phyloP scores from a whole-genome alignment of 1,139 yeast genomes.

The Scheffersomyces quercinus region DNA sequence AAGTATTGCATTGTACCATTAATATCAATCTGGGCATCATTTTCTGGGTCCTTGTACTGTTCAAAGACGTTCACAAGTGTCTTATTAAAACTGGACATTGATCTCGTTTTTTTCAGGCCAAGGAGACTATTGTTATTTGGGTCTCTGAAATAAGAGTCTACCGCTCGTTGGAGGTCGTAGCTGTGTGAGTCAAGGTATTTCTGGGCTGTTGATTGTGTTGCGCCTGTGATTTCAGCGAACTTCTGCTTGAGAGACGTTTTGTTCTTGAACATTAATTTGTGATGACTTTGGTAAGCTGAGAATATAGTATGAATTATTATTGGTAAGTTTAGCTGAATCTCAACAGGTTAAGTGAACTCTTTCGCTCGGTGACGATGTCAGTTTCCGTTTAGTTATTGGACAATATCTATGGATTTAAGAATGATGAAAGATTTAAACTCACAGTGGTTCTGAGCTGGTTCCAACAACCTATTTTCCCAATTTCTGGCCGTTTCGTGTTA shows the following conservation, averaged over 20 bases:
- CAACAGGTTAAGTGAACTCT: too few species aligned
- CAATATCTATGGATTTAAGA: too few species aligned
- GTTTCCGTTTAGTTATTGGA: too few species aligned
- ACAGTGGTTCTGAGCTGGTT: too few species aligned
- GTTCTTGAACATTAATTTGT: neutral
- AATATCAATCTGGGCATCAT: constrained; percentile 47
- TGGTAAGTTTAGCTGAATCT: too few species aligned
- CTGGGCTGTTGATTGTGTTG: constrained; percentile 25
- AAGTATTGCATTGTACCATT: constrained; percentile 77
- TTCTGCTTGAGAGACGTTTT: constrained; percentile 20
- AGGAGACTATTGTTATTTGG: constrained; percentile 8
- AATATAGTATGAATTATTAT: too few species aligned
- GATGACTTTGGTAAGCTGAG: too few species aligned
- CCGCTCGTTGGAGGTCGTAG: constrained; percentile 31
- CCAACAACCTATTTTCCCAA: too few species aligned
- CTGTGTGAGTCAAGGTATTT: constrained; percentile 25
- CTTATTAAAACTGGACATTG: constrained; percentile 10
- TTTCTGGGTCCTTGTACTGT: constrained; percentile 29
- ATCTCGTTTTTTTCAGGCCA: neutral
- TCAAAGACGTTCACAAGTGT: constrained; percentile 25
- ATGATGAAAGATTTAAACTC: too few species aligned
- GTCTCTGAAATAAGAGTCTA: constrained; percentile 25
- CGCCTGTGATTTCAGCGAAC: constrained; percentile 34
- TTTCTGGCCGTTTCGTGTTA: too few species aligned
- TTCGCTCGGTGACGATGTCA: too few species aligned